A percentile compares a stretch with the other conserved stretches of the same genome.
Conservation (phyloP, 306 rosid species). For the Gynostemma pentaphyllum region DNA sequence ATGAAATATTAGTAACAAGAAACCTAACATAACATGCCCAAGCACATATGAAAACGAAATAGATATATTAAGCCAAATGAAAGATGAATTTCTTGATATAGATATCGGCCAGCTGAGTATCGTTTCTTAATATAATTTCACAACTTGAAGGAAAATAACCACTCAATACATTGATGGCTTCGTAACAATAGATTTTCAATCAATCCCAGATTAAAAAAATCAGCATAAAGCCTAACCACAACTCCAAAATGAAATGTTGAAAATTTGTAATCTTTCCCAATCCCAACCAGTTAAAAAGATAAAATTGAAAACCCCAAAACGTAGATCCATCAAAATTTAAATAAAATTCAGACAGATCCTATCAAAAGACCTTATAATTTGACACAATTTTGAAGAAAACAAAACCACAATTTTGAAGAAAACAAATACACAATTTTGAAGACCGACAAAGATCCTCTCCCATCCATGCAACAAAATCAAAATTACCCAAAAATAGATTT, state of each 20-base stretch:
- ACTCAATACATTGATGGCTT: background rate
- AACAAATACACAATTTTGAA: background rate
- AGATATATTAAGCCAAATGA: background rate
- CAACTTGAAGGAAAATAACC: background rate
- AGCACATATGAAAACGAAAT: background rate
- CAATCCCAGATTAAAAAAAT: background rate
- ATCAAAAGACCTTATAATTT: background rate
- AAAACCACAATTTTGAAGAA: background rate
- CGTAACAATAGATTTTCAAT: background rate
- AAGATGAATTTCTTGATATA: background rate
- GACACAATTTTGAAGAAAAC: background rate
- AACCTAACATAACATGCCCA: background rate
- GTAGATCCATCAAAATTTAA: background rate
- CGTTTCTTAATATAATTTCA: background rate
- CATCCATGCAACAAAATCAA: background rate
- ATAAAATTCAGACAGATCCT: slow-evolving; percentile 31
- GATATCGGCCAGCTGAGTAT: too few species aligned
- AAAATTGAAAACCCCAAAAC: background rate
- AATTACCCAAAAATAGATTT: background rate
- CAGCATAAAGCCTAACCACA: background rate
- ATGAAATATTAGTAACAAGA: background rate
- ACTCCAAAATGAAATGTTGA: background rate
- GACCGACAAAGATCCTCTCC: background rate
- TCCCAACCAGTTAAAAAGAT: background rate
- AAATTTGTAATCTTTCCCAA: background rate